A percentile compares a stretch with the other conserved stretches of the same genome.
Evolutionary conservation across 73 alveolate genomes (phyloP).

Genomic region (Halteria grandinella): DNA sequence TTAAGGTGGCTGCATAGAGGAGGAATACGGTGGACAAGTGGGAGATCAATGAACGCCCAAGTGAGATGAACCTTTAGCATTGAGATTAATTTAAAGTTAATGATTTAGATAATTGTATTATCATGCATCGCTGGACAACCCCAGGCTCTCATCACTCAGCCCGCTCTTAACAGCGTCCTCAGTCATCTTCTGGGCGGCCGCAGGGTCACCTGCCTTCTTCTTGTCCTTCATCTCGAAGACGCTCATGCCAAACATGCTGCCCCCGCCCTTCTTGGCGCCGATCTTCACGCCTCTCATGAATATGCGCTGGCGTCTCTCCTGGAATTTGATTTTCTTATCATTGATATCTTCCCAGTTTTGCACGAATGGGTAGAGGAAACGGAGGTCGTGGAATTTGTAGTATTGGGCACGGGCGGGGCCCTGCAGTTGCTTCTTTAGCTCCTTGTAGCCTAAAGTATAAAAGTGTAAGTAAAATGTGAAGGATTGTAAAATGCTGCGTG

Average conservation of each 20-base stretch:
- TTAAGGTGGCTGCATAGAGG: too few relatives aligned
- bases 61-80: too few relatives aligned
- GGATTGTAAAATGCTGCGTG: neutral
- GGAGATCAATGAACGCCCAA: too few relatives aligned
- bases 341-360: slow-evolving; percentile 48
- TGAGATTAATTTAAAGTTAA: too few relatives aligned
- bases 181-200: slow-evolving; percentile 6
- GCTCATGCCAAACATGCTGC: slow-evolving; percentile 43
- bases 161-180: slow-evolving; percentile 53
- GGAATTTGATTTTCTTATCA: slow-evolving; percentile 28
- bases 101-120: neutral
- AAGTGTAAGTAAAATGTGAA: neutral
- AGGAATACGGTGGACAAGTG: too few relatives aligned
- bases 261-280: slow-evolving; percentile 72
- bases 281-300: slow-evolving; percentile 77
- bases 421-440: neutral
- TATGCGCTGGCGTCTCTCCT: slow-evolving; percentile 64
- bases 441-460: slow-evolving; percentile 16
- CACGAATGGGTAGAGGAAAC: slow-evolving; percentile 57
- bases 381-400: slow-evolving; percentile 48
- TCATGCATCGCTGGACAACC: slow-evolving; percentile 44
- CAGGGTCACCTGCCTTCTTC: slow-evolving; percentile 25
- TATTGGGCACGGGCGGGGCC: slow-evolving; percentile 22
- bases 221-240: slow-evolving; percentile 64
- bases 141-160: slow-evolving; percentile 38